Conservation (phyloP, 495 filamentous ascomycete genomes). For the Hypoxylon crocopeplum region DNA sequence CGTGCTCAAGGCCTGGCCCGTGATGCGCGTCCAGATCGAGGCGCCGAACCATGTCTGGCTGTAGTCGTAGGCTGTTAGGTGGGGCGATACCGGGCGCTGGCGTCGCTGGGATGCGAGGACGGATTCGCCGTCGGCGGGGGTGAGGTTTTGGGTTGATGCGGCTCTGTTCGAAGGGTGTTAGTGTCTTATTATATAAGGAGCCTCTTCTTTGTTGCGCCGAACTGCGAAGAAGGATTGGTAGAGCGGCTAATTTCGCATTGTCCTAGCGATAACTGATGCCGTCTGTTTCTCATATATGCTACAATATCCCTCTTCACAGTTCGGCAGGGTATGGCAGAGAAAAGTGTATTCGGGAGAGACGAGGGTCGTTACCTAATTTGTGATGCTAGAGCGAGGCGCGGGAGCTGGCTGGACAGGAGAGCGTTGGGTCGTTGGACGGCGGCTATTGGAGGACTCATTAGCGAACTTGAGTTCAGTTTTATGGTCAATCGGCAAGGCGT, state of each 20-base stretch:
- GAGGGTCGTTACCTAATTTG: constrained; percentile 61
- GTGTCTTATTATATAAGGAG: neutral
- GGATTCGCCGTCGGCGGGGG: constrained; percentile 62
- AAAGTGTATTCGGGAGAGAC: neutral
- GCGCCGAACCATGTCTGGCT: constrained; percentile 82
- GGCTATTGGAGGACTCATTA: constrained; percentile 39
- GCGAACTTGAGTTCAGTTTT: constrained; percentile 9
- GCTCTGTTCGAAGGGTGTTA: constrained; percentile 45
- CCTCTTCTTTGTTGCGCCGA: no score
- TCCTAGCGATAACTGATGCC: no score
- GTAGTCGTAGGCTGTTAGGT: constrained; percentile 87
- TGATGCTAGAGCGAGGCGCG: constrained; percentile 51
- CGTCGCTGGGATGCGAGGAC: constrained; percentile 88
- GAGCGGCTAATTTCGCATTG: no score
- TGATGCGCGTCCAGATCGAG: constrained; percentile 79
- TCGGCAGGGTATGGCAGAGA: no score
- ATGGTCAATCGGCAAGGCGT: neutral
- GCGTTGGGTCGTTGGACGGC: constrained; percentile 57
- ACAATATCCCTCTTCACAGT: no score
- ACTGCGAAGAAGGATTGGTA: no score
- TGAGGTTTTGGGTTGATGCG: constrained; percentile 65
- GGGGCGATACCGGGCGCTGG: constrained; percentile 83
- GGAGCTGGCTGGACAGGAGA: constrained; percentile 39
- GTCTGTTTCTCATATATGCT: no score
- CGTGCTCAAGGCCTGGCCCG: constrained; percentile 73